phyloP scores from a whole-genome alignment of 768 basidiomycete genomes.

The Phlebiopsis flavidoalba region DNA sequence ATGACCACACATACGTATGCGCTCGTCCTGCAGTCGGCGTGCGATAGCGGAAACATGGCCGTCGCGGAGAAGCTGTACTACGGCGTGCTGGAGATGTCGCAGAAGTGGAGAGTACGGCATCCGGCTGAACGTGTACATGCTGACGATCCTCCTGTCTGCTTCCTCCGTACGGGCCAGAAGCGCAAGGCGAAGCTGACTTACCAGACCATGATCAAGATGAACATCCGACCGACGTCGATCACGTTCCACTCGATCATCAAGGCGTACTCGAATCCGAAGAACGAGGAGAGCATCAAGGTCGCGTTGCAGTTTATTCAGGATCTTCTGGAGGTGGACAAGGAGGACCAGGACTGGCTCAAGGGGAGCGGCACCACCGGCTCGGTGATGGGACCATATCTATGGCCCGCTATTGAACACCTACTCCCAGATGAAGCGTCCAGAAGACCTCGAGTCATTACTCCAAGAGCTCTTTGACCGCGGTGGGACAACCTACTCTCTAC shows the following conservation, averaged over 20 bases:
- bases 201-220: constrained; percentile 62
- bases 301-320: constrained; percentile 63
- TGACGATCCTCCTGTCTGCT: constrained; percentile 74
- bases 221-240: constrained; percentile 61
- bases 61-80: constrained; percentile 61
- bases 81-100: constrained; percentile 48
- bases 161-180: constrained; percentile 51
- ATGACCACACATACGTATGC: constrained; percentile 55
- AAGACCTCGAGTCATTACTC: constrained; percentile 54
- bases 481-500: constrained; percentile 51
- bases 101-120: constrained; percentile 34
- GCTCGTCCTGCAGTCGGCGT: constrained; percentile 75
- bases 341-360: constrained; percentile 34
- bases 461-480: constrained; percentile 49
- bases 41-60: constrained; percentile 62
- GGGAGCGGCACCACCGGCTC: constrained; percentile 33
- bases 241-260: constrained; percentile 66
- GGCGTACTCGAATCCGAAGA: constrained; percentile 49
- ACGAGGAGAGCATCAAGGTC: constrained; percentile 44
- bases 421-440: constrained; percentile 34
- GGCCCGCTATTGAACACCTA: constrained; percentile 57
- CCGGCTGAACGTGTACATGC: constrained; percentile 49
- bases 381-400: constrained; percentile 51
- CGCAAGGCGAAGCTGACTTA: constrained; percentile 58
- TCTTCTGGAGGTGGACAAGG: constrained; percentile 35